phyloP scores from a whole-genome alignment of 768 basidiomycete species.

The Serendipita sp. region DNA sequence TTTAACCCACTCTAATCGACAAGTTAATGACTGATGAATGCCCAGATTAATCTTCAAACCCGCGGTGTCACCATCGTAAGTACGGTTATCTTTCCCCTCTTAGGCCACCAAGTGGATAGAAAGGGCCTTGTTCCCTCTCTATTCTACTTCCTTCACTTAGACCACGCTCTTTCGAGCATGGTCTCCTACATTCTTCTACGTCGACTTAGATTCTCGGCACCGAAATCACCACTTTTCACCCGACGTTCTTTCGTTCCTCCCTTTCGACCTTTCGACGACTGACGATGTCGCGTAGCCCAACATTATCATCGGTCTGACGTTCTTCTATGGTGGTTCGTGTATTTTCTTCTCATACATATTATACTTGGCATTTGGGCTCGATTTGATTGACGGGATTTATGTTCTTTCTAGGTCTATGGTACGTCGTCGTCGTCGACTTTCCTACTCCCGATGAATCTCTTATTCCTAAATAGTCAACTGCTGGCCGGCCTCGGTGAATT shows the following conservation, averaged over 20 bases:
- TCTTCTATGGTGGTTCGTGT: background rate
- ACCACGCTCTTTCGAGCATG: background rate
- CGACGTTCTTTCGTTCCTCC: too few species aligned
- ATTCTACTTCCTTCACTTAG: background rate
- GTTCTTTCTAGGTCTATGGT: too few species aligned
- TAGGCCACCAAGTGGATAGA: too few species aligned
- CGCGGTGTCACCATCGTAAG: background rate
- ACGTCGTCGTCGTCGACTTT: background rate
- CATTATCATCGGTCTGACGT: background rate
- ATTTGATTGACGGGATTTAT: too few species aligned
- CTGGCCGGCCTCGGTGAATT: background rate
- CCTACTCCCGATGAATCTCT: too few species aligned
- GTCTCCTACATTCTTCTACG: background rate
- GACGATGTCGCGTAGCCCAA: background rate
- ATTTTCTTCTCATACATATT: too few species aligned
- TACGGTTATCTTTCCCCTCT: background rate
- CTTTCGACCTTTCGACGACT: too few species aligned
- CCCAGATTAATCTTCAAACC: background rate
- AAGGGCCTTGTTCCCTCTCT: background rate
- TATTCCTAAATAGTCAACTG: background rate
- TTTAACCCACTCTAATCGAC: too few species aligned
- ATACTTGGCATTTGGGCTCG: too few species aligned
- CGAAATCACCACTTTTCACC: too few species aligned
- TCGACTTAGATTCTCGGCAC: too few species aligned
- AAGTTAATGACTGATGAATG: too few species aligned